These are phyloP conservation scores for Nothopassalora personata DNA, from an alignment of 2,329 filamentous ascomycete species.

Conservation along the genomic window DNA sequence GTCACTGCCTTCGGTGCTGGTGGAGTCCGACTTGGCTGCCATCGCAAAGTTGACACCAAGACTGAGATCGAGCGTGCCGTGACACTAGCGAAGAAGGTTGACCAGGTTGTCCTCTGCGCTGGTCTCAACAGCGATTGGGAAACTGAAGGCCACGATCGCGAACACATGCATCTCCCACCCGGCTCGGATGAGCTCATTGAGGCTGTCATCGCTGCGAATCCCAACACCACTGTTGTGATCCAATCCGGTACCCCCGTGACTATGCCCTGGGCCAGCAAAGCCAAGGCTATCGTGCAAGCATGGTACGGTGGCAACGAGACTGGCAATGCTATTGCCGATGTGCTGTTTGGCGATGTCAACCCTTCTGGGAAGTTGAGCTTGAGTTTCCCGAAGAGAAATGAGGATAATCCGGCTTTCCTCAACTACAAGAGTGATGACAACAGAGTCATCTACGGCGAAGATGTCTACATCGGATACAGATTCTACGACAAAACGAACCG, in stretches of 20 bases:
- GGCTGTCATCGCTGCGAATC: constrained; percentile 60
- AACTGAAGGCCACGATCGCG: constrained; percentile 63
- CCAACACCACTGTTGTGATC: constrained; percentile 66
- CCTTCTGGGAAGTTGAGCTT: constrained; percentile 71
- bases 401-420: constrained; percentile 59
- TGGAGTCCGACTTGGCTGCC: constrained; percentile 56
- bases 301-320: constrained; percentile 89
- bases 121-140: constrained; percentile 76
- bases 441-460: constrained; percentile 65
- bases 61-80: constrained; percentile 63
- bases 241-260: constrained; percentile 71
- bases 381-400: constrained; percentile 54
- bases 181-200: constrained; percentile 61
- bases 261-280: constrained; percentile 63
- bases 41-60: constrained; percentile 50
- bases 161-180: constrained; percentile 55
- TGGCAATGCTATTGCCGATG: constrained; percentile 72
- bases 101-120: constrained; percentile 72
- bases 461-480: constrained; percentile 66
- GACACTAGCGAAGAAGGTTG: constrained; percentile 60
- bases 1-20: constrained; percentile 63
- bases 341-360: constrained; percentile 68
- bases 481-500: constrained; percentile 62
- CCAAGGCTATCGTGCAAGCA: constrained; percentile 64
- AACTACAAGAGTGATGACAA: constrained; percentile 69